These are phyloP conservation scores for Prinsepia uniflora DNA, from an alignment of 306 rosid genomes.

Conservation along the genomic window DNA sequence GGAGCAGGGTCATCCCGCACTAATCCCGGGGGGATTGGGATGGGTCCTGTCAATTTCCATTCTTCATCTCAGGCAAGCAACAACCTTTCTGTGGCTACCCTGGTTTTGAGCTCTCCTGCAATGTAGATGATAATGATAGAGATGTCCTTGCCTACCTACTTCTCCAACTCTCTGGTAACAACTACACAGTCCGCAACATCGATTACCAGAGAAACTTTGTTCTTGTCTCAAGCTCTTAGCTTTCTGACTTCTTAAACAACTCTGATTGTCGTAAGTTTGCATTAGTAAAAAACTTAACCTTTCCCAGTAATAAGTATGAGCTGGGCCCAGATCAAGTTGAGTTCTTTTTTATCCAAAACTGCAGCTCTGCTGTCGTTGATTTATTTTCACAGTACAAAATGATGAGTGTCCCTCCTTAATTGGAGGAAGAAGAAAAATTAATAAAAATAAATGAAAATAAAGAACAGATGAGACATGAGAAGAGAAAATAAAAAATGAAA, in stretches of 20 bases:
- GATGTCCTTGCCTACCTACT: constrained; percentile 18
- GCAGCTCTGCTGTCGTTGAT: constrained; percentile 12
- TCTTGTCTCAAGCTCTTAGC: constrained; percentile 33
- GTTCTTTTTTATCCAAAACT: constrained; percentile 26
- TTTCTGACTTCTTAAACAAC: not conserved
- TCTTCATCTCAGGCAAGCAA: constrained; percentile 32
- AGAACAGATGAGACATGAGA: too few relatives aligned
- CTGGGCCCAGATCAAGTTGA: constrained; percentile 14
- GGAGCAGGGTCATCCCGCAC: too few relatives aligned
- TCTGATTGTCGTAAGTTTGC: not conserved
- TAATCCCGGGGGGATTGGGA: too few relatives aligned
- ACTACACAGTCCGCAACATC: constrained; percentile 29
- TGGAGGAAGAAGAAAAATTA: too few relatives aligned
- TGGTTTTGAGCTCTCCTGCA: constrained; percentile 46
- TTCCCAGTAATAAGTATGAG: not conserved
- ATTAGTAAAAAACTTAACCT: constrained; percentile 11
- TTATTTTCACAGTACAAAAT: not conserved
- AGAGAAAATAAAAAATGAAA: too few relatives aligned
- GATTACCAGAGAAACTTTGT: constrained; percentile 29
- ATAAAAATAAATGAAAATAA: too few relatives aligned
- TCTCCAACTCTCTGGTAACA: constrained; percentile 25
- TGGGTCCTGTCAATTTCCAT: too few relatives aligned
- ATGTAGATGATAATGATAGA: not conserved
- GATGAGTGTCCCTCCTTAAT: too few relatives aligned
- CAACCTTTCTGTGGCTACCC: constrained; percentile 46